Evolutionary conservation across 768 basidiomycete species (phyloP).

Genomic region (Boletellus ananiceps): DNA sequence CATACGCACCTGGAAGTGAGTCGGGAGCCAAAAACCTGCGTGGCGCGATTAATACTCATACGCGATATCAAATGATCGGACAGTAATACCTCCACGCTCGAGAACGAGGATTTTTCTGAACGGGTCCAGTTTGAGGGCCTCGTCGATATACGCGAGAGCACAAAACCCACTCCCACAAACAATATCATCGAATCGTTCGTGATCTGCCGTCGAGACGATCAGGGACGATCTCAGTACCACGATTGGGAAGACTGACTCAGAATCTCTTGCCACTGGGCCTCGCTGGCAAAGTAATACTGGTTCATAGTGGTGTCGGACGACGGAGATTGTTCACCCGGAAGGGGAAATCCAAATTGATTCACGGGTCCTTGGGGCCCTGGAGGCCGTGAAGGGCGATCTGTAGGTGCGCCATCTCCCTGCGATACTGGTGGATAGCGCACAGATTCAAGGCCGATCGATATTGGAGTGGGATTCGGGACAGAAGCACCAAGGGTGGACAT

Average conservation of each 20-base stretch:
- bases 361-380: neutral
- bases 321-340: neutral
- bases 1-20: slow-evolving; percentile 6
- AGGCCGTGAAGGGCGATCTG: too few relatives aligned
- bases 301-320: neutral
- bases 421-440: too few relatives aligned
- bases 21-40: slow-evolving; percentile 5
- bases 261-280: slow-evolving; percentile 2
- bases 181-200: slow-evolving; percentile 8
- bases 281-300: slow-evolving; percentile 5
- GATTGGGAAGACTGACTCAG: neutral
- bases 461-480: too few relatives aligned
- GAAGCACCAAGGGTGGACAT: too few relatives aligned
- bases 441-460: too few relatives aligned
- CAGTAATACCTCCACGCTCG: slow-evolving; percentile 9
- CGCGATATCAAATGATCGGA: neutral
- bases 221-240: neutral
- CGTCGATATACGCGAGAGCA: slow-evolving; percentile 17
- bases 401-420: too few relatives aligned
- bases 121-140: slow-evolving; percentile 11
- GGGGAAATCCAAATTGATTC: slow-evolving; percentile 9
- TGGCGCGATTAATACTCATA: neutral
- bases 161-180: slow-evolving; percentile 12
- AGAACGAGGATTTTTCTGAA: slow-evolving; percentile 14
- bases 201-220: neutral